Base-by-base conservation (phyloP, 495 filamentous ascomycete species). In the Penicillium antarcticum region DNA sequence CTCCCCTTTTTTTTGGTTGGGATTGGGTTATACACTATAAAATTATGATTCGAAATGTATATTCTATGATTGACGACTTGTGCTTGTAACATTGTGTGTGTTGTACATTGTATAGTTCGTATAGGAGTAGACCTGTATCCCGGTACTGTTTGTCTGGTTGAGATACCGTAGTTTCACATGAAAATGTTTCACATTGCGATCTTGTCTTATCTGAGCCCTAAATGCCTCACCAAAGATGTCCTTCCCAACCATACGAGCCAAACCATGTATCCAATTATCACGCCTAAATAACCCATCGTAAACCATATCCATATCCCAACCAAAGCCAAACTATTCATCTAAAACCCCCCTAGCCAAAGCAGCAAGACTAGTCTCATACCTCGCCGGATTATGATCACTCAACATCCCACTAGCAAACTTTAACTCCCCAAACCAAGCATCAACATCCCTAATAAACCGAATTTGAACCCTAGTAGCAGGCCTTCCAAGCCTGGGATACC, bases 341-440 rank as follows among this genome's bases (percentile, higher is more conserved):
- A 82, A 65, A 41, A 83, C 72, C 2, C 81, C 80, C 50, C 68
- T 75, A 34, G 65, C 66, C 56, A 84, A 66, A n/a, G 77, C 76
- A 50, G 71, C 74, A 50, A 85, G 61, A 54, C 73, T 78, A 24
- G 69, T 78, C 70, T 91, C 87, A 67, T 91, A 91, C 50, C 82
- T 70, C 26, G 78, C 85, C n/a, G 87, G 87, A 55, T 81, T 87
- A 66, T 91, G 87, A 66, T 91, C 87, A 45, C 79, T 75, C 69
- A 91, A 71, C 86, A 89, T 88, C 29, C 84, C 81, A 31, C 79
- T 80, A 10, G 80, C 85, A 67, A 91, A 89, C 41, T 76, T 72
- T 48, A 91, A 70, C 64, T 91, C 87, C 35, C 83, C 74, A 69
- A 91, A 90, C 53, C 77, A 71, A 26, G 71, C 70, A 57, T 88